phyloP scores from a whole-genome alignment of 805 yeast genomes.

The Kodamaea kaohsiungensis region DNA sequence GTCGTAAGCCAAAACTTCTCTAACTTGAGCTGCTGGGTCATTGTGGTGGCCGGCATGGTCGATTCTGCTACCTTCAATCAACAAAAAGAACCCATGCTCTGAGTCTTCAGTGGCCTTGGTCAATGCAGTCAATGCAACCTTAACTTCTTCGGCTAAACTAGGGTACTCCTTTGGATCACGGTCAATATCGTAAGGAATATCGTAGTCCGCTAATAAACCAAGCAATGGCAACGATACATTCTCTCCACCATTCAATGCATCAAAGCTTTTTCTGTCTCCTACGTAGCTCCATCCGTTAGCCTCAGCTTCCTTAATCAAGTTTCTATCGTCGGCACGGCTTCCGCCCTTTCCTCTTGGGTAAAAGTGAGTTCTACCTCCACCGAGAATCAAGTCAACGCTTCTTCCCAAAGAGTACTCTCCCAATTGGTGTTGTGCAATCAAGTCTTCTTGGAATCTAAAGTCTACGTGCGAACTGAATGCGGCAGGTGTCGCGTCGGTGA shows the following conservation, averaged over 20 bases:
- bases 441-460: constrained; percentile 73
- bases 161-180: constrained; percentile 64
- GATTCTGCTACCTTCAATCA: constrained; percentile 90
- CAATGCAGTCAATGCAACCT: constrained; percentile 71
- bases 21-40: constrained; percentile 92
- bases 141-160: constrained; percentile 74
- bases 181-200: constrained; percentile 86
- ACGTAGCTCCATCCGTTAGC: constrained; percentile 64
- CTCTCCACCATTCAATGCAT: constrained; percentile 51
- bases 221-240: constrained; percentile 75
- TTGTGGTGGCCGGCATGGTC: constrained; percentile 95
- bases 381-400: constrained; percentile 79
- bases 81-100: constrained; percentile 80
- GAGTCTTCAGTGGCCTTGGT: constrained; percentile 66
- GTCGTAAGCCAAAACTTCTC: constrained; percentile 87
- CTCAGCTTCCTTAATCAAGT: constrained; percentile 66
- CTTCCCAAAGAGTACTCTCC: constrained; percentile 81
- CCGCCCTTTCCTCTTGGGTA: constrained; percentile 52
- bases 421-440: constrained; percentile 84
- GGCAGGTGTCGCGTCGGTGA: constrained; percentile 96
- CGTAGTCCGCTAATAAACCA: constrained; percentile 71
- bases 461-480: constrained; percentile 81
- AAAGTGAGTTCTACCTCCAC: constrained; percentile 90
- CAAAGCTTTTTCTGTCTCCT: constrained; percentile 60
- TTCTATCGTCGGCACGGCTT: constrained; percentile 67